These are phyloP conservation scores for Podospora australis DNA, from an alignment of 495 filamentous ascomycete species.

Conservation along the genomic window DNA sequence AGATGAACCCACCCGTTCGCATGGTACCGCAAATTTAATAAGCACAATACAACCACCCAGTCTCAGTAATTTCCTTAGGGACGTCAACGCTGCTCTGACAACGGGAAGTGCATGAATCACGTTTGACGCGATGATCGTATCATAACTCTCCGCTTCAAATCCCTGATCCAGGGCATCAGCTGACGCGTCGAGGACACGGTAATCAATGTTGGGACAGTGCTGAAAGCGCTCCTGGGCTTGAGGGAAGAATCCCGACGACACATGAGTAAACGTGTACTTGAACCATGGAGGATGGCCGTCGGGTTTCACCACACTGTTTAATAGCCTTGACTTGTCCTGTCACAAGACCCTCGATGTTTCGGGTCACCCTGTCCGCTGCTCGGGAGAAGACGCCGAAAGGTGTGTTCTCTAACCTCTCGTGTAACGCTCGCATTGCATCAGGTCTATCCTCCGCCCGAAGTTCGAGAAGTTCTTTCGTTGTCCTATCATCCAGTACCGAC, in stretches of 20 bases:
- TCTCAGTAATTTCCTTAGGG: not conserved
- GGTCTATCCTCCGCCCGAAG: too few species aligned
- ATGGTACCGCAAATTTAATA: not conserved
- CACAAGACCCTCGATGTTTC: not conserved
- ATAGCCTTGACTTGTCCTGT: not conserved
- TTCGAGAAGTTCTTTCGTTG: too few species aligned
- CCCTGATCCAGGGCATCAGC: not conserved
- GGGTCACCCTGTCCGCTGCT: not conserved
- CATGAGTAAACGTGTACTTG: not conserved
- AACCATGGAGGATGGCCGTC: too few species aligned
- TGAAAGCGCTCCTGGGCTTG: not conserved
- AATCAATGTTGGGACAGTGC: not conserved
- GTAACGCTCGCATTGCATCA: too few species aligned
- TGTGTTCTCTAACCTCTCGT: too few species aligned
- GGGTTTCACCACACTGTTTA: too few species aligned
- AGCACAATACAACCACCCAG: not conserved
- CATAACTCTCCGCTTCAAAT: not conserved
- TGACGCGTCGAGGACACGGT: not conserved
- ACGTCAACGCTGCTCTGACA: not conserved
- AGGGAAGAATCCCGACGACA: not conserved
- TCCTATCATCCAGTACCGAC: not conserved
- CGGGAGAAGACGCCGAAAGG: too few species aligned
- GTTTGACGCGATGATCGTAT: not conserved
- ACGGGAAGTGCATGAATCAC: not conserved
- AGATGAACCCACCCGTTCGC: slow-evolving; percentile 16